These are phyloP conservation scores for Suhomyces yuchorum DNA, from an alignment of 1,139 yeast species.

Conservation along the genomic window DNA sequence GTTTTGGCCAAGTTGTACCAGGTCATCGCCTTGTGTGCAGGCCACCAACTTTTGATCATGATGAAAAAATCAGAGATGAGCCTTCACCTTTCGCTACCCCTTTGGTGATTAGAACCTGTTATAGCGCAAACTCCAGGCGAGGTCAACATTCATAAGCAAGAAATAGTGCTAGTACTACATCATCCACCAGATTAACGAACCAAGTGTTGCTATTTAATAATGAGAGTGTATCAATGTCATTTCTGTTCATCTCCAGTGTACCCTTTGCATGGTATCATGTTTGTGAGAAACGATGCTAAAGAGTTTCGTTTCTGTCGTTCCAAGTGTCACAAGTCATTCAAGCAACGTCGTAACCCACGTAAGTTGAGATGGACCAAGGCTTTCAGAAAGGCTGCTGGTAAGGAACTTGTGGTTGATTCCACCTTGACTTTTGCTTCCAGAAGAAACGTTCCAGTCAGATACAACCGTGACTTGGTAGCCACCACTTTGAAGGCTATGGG, in stretches of 20 bases:
- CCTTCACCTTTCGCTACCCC: slow-evolving; percentile 3
- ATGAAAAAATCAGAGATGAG: slow-evolving; percentile 11
- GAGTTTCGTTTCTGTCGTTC: slow-evolving; percentile 97
- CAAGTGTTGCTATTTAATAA: slow-evolving; percentile 24
- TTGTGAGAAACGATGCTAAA: slow-evolving; percentile 96
- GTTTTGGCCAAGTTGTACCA: too few species aligned
- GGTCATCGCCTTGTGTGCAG: slow-evolving; percentile 11
- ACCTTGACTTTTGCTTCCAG: slow-evolving; percentile 95
- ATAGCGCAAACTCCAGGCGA: slow-evolving; percentile 6
- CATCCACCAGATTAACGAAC: background rate
- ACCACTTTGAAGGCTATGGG: slow-evolving; percentile 95
- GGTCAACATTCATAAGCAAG: slow-evolving; percentile 3
- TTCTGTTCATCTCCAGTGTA: slow-evolving; percentile 97
- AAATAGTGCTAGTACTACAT: background rate
- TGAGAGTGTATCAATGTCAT: slow-evolving; percentile 95
- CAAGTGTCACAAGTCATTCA: slow-evolving; percentile 96
- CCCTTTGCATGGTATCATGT: slow-evolving; percentile 97
- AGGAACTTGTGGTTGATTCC: slow-evolving; percentile 96
- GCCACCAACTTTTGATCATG: slow-evolving; percentile 1
- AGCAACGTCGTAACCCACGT: slow-evolving; percentile 98
- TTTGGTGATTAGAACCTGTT: background rate
- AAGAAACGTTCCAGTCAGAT: slow-evolving; percentile 97
- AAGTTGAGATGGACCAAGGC: slow-evolving; percentile 98
- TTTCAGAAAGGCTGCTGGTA: slow-evolving; percentile 98
- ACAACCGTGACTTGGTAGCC: slow-evolving; percentile 93